A percentile compares a stretch with the other conserved stretches of the same genome.
These are phyloP conservation scores for Tricholoma sp. DNA, from an alignment of 768 basidiomycete genomes.

Conservation along the genomic window DNA sequence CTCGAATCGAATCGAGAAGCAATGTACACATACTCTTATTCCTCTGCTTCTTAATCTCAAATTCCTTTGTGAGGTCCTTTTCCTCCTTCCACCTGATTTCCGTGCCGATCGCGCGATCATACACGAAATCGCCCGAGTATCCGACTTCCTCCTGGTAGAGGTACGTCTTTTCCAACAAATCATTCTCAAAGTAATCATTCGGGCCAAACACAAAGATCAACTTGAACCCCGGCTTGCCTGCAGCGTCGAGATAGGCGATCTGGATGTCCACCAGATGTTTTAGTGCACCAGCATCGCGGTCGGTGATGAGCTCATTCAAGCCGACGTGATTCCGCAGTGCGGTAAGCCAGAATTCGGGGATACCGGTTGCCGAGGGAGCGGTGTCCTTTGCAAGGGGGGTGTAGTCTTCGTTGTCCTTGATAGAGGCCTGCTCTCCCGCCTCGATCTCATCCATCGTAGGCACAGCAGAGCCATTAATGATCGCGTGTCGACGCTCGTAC, in stretches of 20 bases:
- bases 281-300: conserved; percentile 85
- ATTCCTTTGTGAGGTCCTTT: conserved; percentile 95
- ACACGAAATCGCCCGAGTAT: conserved; percentile 96
- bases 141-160: conserved; percentile 88
- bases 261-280: conserved; percentile 77
- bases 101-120: conserved; percentile 91
- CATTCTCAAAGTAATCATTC: conserved; percentile 88
- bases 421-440: conserved; percentile 66
- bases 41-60: conserved; percentile 98
- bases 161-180: conserved; percentile 87
- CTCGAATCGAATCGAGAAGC: background rate
- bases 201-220: conserved; percentile 74
- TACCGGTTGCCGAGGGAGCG: conserved; percentile 41
- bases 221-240: conserved; percentile 83
- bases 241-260: conserved; percentile 63
- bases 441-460: conserved; percentile 80
- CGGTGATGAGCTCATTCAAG: conserved; percentile 85
- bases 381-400: conserved; percentile 52
- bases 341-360: conserved; percentile 98
- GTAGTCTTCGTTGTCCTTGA: conserved; percentile 74
- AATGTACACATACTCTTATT: conserved; percentile 78
- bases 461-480: conserved; percentile 72
- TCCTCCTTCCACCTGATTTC: conserved; percentile 98
- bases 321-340: conserved; percentile 89
- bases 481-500: conserved; percentile 79